Conservation (phyloP, 345 rosid genomes). For the Xanthoceras sorbifolium region DNA sequence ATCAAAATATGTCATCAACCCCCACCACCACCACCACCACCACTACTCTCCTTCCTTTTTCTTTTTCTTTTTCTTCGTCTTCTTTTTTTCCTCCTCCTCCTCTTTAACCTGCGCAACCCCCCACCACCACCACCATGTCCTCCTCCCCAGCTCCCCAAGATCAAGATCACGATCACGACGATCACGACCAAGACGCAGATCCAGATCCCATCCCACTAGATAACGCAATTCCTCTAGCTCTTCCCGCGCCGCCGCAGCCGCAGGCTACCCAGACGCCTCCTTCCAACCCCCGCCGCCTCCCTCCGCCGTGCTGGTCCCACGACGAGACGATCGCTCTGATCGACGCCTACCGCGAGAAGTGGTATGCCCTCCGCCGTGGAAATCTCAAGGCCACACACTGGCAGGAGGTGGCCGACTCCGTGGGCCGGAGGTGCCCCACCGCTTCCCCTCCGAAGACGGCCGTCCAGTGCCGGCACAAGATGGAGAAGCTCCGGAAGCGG, state of each 20-base stretch:
- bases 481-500: conserved; percentile 95
- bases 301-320: conserved; percentile 95
- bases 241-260: conserved; percentile 8
- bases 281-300: conserved; percentile 71
- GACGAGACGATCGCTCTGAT: conserved; percentile 83
- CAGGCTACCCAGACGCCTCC: conserved; percentile 18
- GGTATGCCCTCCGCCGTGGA: conserved; percentile 88
- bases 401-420: conserved; percentile 88
- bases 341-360: conserved; percentile 82
- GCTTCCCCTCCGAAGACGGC: conserved; percentile 72
- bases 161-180: neutral
- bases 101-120: conserved; percentile 18
- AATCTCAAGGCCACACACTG: conserved; percentile 92
- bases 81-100: neutral
- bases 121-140: conserved; percentile 25
- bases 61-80: neutral
- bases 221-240: conserved; percentile 20
- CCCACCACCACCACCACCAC: conserved; percentile 36
- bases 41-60: conserved; percentile 7
- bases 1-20: conserved; percentile 47
- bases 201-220: conserved; percentile 15
- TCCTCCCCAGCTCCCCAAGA: conserved; percentile 14
- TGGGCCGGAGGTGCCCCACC: conserved; percentile 56
- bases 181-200: neutral
- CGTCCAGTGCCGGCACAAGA: conserved; percentile 96